Evolutionary conservation across 768 basidiomycete species (phyloP).

Genomic region (Brasilioporus rufonigricans): DNA sequence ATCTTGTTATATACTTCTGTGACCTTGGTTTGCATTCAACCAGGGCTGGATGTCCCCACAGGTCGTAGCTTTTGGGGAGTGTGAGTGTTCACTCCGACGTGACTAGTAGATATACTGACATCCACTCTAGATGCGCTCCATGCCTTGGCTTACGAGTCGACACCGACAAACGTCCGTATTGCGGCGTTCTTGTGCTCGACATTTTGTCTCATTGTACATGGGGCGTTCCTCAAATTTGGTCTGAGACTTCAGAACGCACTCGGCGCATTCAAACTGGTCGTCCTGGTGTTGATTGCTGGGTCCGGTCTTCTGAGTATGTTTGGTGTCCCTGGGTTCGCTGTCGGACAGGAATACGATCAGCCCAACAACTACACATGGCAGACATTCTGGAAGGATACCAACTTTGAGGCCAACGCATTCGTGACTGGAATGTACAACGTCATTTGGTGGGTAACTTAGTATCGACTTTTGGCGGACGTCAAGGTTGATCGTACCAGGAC

Average conservation of each 20-base stretch:
- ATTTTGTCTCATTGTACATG: constrained; percentile 56
- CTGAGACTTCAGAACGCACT: constrained; percentile 62
- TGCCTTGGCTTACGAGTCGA: constrained; percentile 45
- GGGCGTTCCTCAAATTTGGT: constrained; percentile 51
- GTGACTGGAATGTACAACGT: constrained; percentile 66
- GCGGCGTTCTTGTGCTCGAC: constrained; percentile 55
- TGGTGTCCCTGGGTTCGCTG: constrained; percentile 47
- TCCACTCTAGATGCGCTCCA: constrained; percentile 54
- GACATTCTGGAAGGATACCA: constrained; percentile 62
- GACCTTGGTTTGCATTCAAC: background rate
- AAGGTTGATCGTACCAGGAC: constrained; percentile 43
- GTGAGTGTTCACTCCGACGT: constrained; percentile 32
- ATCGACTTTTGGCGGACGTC: background rate
- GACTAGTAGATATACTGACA: background rate
- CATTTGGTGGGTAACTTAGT: constrained; percentile 50
- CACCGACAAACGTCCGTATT: constrained; percentile 46
- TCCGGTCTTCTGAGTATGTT: constrained; percentile 53
- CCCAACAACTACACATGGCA: constrained; percentile 60
- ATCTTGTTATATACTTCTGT: background rate
- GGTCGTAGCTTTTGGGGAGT: constrained; percentile 71
- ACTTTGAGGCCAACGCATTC: constrained; percentile 55
- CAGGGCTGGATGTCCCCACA: constrained; percentile 61
- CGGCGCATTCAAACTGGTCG: constrained; percentile 58
- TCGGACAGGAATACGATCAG: constrained; percentile 48
- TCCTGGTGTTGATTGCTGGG: constrained; percentile 49